Evolutionary conservation across 305 asterid genomes (phyloP).

Genomic region (Petunia hybrid): DNA sequence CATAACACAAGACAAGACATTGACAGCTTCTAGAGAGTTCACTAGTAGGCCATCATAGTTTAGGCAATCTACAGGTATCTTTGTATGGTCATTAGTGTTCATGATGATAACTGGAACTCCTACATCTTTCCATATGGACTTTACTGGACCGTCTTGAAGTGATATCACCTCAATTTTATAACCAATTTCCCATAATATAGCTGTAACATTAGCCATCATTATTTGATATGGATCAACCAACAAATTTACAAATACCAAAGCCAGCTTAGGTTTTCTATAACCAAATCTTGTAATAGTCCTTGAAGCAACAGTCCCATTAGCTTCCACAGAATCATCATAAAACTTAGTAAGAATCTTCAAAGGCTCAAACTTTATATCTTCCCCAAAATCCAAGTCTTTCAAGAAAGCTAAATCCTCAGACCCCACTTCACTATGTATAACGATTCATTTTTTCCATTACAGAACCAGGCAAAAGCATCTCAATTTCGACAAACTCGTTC

Average conservation of each 20-base stretch:
- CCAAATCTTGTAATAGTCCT: slow-evolving; percentile 68
- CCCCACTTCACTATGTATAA: slow-evolving; percentile 42
- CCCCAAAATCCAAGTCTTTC: slow-evolving; percentile 84
- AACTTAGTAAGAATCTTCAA: slow-evolving; percentile 62
- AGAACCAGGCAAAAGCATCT: slow-evolving; percentile 82
- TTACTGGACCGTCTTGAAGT: slow-evolving; percentile 72
- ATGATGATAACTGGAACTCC: slow-evolving; percentile 60
- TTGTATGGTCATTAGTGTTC: slow-evolving; percentile 50
- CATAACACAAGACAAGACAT: slow-evolving; percentile 68
- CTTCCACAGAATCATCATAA: slow-evolving; percentile 48
- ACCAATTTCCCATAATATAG: slow-evolving; percentile 70
- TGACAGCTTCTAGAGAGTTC: slow-evolving; percentile 78
- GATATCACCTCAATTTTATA: slow-evolving; percentile 89
- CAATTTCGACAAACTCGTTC: no score
- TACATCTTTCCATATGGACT: slow-evolving; percentile 63
- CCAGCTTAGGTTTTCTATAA: slow-evolving; percentile 80
- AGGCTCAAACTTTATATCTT: slow-evolving; percentile 73
- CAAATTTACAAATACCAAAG: slow-evolving; percentile 87
- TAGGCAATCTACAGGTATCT: slow-evolving; percentile 80
- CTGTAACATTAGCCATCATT: slow-evolving; percentile 71
- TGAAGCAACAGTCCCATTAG: slow-evolving; percentile 57
- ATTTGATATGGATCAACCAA: slow-evolving; percentile 80
- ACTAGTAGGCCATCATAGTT: slow-evolving; percentile 82
- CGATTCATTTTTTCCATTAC: slow-evolving; percentile 57
- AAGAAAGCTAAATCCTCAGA: slow-evolving; percentile 56